A percentile compares a stretch with the other conserved stretches of the same genome.
phyloP scores from a whole-genome alignment of 495 filamentous ascomycete genomes.

The Choiromyces venosus region DNA sequence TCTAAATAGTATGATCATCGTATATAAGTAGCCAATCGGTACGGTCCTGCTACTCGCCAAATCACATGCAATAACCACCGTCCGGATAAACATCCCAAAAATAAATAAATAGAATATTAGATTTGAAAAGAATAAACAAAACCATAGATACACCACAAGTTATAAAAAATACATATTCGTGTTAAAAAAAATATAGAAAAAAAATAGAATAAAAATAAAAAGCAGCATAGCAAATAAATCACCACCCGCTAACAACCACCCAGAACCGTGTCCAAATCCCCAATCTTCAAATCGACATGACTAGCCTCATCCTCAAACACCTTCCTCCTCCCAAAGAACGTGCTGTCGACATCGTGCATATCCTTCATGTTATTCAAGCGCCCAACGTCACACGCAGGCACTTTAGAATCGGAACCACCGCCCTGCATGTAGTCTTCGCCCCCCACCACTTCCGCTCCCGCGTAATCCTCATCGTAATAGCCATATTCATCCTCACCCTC shows the following conservation, averaged over 20 bases:
- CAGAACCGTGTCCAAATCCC: neutral
- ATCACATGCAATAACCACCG: neutral
- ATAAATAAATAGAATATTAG: neutral
- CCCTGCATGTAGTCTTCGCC: neutral
- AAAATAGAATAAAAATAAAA: too few species aligned
- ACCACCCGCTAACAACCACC: neutral
- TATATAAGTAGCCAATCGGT: too few species aligned
- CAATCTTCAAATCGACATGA: neutral
- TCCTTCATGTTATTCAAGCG: neutral
- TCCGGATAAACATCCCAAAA: neutral
- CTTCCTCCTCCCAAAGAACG: neutral
- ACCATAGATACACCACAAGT: neutral
- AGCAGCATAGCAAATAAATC: neutral
- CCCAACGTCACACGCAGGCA: neutral
- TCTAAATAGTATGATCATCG: too few species aligned
- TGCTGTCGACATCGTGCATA: neutral
- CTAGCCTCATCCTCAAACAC: conserved; percentile 1
- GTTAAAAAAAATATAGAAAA: too few species aligned
- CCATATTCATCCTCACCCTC: conserved; percentile 21
- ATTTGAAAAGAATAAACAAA: neutral
- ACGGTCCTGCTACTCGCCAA: neutral
- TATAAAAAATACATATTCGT: neutral
- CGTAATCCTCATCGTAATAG: conserved; percentile 22
- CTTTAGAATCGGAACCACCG: neutral
- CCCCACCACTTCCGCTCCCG: neutral